Evolutionary conservation across 2,329 filamentous ascomycete species (phyloP).

Genomic region (Trichocomaceae sp.): DNA sequence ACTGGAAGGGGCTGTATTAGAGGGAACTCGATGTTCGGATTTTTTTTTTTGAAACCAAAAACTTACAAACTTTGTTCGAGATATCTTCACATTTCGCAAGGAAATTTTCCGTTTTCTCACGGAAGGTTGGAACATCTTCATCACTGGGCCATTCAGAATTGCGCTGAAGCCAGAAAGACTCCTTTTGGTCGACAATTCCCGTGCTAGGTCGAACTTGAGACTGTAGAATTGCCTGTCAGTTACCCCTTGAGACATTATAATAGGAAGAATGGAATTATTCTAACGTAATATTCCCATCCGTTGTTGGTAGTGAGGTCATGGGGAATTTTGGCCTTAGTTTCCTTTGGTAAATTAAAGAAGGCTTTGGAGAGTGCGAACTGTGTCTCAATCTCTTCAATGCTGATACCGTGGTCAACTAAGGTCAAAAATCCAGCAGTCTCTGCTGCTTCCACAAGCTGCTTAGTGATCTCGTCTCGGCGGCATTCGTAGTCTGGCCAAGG

Average conservation of each 20-base stretch:
- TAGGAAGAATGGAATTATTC: too few species aligned
- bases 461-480: conserved; percentile 1
- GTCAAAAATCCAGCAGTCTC: conserved; percentile 4
- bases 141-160: conserved; percentile 1
- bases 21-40: neutral
- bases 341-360: neutral
- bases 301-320: conserved; percentile 1
- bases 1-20: neutral
- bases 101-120: neutral
- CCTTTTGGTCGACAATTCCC: conserved; percentile 1
- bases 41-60: too few species aligned
- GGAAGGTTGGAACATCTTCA: neutral
- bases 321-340: neutral
- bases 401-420: conserved; percentile 1
- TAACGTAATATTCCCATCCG: neutral
- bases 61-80: conserved; percentile 4
- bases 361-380: conserved; percentile 1
- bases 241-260: too few species aligned
- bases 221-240: too few species aligned
- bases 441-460: conserved; percentile 1
- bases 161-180: conserved; percentile 4
- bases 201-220: conserved; percentile 1
- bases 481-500: neutral
- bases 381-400: neutral
- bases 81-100: neutral